phyloP scores from a whole-genome alignment of 1,284 basidiomycete species.

The Tetrapyrgos nigripes region DNA sequence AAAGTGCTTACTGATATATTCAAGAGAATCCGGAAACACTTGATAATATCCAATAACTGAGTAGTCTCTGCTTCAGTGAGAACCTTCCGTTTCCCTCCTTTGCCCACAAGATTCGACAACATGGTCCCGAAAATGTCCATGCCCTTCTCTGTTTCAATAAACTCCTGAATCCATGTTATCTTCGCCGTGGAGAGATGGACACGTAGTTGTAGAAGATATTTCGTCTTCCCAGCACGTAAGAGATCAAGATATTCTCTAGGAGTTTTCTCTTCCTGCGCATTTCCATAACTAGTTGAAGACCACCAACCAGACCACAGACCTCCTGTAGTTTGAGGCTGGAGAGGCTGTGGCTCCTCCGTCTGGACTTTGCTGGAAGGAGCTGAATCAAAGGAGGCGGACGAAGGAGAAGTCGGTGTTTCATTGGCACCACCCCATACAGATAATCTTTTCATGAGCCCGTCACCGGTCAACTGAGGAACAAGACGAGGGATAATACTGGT shows the following conservation, averaged over 20 bases:
- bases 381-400: constrained; percentile 25
- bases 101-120: constrained; percentile 65
- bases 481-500: constrained; percentile 61
- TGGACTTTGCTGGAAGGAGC: not conserved
- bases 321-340: constrained; percentile 76
- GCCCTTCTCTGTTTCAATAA: constrained; percentile 71
- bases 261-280: constrained; percentile 20
- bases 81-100: constrained; percentile 62
- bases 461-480: constrained; percentile 74
- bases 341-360: constrained; percentile 38
- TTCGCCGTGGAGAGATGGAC: constrained; percentile 88
- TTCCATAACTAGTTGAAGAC: constrained; percentile 43
- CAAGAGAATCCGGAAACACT: constrained; percentile 82
- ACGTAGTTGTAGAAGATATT: constrained; percentile 84
- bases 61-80: constrained; percentile 72
- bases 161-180: constrained; percentile 80
- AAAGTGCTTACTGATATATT: constrained; percentile 83
- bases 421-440: constrained; percentile 61
- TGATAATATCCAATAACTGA: constrained; percentile 76
- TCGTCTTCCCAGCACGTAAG: constrained; percentile 61
- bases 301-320: constrained; percentile 77
- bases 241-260: constrained; percentile 68
- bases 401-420: constrained; percentile 43
- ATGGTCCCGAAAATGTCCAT: constrained; percentile 66
- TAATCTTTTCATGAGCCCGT: constrained; percentile 74